phyloP scores from a whole-genome alignment of 208 protist species.

The Herpetomonas muscarum region DNA sequence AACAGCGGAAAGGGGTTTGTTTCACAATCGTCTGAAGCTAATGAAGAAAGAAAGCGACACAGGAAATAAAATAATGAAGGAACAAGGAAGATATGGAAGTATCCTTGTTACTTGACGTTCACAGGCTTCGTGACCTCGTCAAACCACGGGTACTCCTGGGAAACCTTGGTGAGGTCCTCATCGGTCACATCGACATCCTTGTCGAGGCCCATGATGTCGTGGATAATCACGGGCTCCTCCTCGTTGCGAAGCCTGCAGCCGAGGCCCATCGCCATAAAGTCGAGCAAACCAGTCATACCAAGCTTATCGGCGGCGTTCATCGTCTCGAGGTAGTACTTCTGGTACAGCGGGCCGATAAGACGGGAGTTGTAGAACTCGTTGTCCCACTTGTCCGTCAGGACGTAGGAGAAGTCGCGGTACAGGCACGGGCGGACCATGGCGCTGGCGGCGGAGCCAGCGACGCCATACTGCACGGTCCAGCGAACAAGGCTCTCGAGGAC shows the following conservation, averaged over 20 bases:
- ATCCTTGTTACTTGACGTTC: slow-evolving; percentile 17
- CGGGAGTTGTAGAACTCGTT: slow-evolving; percentile 49
- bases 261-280: slow-evolving; percentile 65
- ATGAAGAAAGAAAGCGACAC: too few relatives aligned
- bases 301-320: slow-evolving; percentile 74
- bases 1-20: too few relatives aligned
- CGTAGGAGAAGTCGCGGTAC: slow-evolving; percentile 63
- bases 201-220: slow-evolving; percentile 54
- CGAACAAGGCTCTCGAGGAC: slow-evolving; percentile 57
- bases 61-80: too few relatives aligned
- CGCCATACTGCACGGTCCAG: slow-evolving; percentile 60
- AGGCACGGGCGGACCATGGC: slow-evolving; percentile 50
- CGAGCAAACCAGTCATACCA: slow-evolving; percentile 60
- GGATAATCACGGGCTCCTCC: slow-evolving; percentile 40
- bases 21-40: too few relatives aligned
- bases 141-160: slow-evolving; percentile 58
- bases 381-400: slow-evolving; percentile 67
- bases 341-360: slow-evolving; percentile 30
- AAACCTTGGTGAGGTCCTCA: slow-evolving; percentile 40
- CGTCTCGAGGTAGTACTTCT: slow-evolving; percentile 53
- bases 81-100: neutral
- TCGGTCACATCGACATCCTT: slow-evolving; percentile 29
- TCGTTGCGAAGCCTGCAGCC: slow-evolving; percentile 74
- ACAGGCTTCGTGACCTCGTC: slow-evolving; percentile 42
- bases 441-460: slow-evolving; percentile 45